A percentile compares a stretch with the other conserved stretches of the same genome.
Evolutionary conservation across 2,329 filamentous ascomycete species (phyloP).

Genomic region (Cladophialophora psammophila): DNA sequence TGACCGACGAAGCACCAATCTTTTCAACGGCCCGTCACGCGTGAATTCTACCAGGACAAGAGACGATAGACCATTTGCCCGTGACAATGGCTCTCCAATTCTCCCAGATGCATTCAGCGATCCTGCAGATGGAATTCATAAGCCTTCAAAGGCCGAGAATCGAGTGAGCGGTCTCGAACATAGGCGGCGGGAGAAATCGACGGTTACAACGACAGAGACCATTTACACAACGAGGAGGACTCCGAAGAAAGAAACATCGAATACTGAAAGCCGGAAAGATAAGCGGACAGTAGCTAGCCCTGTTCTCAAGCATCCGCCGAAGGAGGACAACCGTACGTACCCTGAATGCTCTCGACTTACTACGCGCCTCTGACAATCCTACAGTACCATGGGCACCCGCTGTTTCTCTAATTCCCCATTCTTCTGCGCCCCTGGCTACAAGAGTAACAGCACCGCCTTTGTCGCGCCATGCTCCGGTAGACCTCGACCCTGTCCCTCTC

Average conservation of each 20-base stretch:
- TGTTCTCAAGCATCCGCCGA: constrained; percentile 32
- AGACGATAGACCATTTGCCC: constrained; percentile 36
- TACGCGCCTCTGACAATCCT: constrained; percentile 33
- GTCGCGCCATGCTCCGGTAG: constrained; percentile 71
- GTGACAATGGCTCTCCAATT: constrained; percentile 36
- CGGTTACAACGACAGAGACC: constrained; percentile 48
- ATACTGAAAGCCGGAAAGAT: constrained; percentile 25
- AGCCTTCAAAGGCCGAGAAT: constrained; percentile 35
- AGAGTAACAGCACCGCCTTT: constrained; percentile 68
- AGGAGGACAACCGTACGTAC: constrained; percentile 46
- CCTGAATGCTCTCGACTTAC: background rate
- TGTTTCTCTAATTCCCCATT: constrained; percentile 74
- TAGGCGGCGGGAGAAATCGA: constrained; percentile 46
- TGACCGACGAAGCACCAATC: constrained; percentile 37
- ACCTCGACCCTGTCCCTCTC: constrained; percentile 72
- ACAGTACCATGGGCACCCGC: constrained; percentile 75
- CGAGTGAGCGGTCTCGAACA: constrained; percentile 35
- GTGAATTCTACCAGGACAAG: constrained; percentile 40
- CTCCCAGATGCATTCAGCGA: constrained; percentile 30
- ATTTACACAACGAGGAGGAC: constrained; percentile 59
- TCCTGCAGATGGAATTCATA: constrained; percentile 35
- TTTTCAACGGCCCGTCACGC: constrained; percentile 33
- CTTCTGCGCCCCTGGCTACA: constrained; percentile 74
- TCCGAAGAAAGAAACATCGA: constrained; percentile 55
- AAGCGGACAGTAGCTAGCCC: constrained; percentile 26